Conservation (phyloP, 306 rosid species). For the Castanea crenata region DNA sequence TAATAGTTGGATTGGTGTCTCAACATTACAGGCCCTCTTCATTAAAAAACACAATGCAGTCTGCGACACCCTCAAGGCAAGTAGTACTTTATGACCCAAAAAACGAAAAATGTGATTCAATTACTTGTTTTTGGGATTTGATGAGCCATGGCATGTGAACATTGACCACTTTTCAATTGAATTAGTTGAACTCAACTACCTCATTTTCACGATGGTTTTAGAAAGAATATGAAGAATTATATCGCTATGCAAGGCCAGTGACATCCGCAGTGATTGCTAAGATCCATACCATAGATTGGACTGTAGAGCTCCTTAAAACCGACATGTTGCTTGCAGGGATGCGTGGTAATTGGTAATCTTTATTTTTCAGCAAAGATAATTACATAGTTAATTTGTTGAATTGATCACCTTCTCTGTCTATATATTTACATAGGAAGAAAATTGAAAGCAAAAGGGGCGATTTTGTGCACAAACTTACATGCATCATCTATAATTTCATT, state of each 20-base stretch:
- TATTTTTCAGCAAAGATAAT: not conserved
- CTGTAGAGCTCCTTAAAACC: slow-evolving; percentile 64
- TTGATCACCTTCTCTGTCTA: not conserved
- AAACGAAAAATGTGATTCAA: too few species aligned
- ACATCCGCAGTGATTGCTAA: slow-evolving; percentile 64
- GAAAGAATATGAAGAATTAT: slow-evolving; percentile 45
- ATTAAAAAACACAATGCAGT: slow-evolving; percentile 54
- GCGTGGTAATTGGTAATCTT: slow-evolving; percentile 52
- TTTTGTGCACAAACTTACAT: too few species aligned
- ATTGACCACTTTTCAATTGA: not conserved
- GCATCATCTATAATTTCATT: too few species aligned
- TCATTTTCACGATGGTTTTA: not conserved
- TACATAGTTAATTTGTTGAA: not conserved
- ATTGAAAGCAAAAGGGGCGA: too few species aligned
- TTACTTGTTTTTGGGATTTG: too few species aligned
- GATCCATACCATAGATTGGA: slow-evolving; percentile 69
- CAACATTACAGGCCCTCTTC: slow-evolving; percentile 55
- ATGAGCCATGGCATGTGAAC: not conserved
- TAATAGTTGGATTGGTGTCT: slow-evolving; percentile 67
- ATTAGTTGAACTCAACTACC: not conserved
- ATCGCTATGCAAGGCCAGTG: slow-evolving; percentile 56
- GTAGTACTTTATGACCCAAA: not conserved
- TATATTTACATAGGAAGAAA: too few species aligned
- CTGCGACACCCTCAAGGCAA: slow-evolving; percentile 57
- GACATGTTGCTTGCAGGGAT: slow-evolving; percentile 57